Base-by-base conservation (phyloP, 1,284 basidiomycete genomes). In the Amylostereum areolatum region DNA sequence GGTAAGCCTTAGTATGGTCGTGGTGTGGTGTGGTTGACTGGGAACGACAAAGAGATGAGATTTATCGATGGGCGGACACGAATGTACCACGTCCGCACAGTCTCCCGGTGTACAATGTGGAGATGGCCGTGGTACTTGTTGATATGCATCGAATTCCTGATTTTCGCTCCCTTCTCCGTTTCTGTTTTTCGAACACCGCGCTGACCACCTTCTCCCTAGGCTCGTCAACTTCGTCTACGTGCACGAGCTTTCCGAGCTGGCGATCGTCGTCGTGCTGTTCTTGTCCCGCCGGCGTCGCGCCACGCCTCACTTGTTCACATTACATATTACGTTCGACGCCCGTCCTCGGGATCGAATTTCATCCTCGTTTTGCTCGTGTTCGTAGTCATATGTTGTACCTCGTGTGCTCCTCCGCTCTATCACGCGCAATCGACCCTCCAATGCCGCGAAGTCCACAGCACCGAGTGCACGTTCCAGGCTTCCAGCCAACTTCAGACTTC, bases 131-230 rank as follows among this genome's bases (percentile, higher is more conserved):
- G 71, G 69, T 65, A 65, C 69, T 68, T 85, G 85, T 77, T 84
- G 85, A 88, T 71, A 83, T 73, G 71, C 81, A 84, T 85, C 83
- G 84, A 81, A 66, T 70, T 59, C 59, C 83, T 85, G 83, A 84
- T 63, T 50, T 58, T 63, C 54, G 52, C 46, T 47, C 36, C 48
- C 18, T 18, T 18, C 18, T 18, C 18, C 18, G 18, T 18, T 18
- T 18, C 18, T 18, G 18, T 18, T 18, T 18, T 18, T 18, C 18
- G 18, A 18, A 18, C 18, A 18, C 18, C 2, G 28, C 28, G 10
- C 33, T 42, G 34, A 25, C 11, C 29, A 8, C 18, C 25, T 12
- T n/a, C 35, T 12, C 9, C 6, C 28, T 35, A 11, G 9, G 8
- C 3, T 44, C 30, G 12, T 6, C 28, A 10, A 12, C 30, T 50